Base-by-base conservation (phyloP, 163 green algal genomes). In the Chlamydomonas reinhardtii region DNA sequence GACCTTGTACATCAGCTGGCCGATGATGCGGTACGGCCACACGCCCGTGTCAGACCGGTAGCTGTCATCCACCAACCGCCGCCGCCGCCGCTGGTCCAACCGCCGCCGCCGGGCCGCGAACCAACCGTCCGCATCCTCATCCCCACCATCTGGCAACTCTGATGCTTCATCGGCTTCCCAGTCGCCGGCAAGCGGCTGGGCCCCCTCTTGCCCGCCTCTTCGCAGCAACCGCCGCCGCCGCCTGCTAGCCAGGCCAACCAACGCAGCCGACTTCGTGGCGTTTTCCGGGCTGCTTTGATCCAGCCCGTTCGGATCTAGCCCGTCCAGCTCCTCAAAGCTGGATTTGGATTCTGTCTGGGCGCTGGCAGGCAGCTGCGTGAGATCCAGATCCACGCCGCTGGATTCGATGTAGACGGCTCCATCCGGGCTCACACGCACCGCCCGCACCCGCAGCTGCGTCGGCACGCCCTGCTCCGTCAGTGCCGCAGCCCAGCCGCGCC, bases 11-110 rank as follows among this genome's bases (percentile, higher is more conserved):
- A 12, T 66, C 64, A 84, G 37, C 39, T 84, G 76, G 2, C 76
- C 76, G 29, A 84, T 74, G 29, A 75, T 62, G n/a, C 37, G 74
- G 20, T 68, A 32, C 16, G 76, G 76, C 76, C 76, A 84, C 35
- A 62, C 27, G 17, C 62, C 29, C 16, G 61, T 54, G 43, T 84
- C 62, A 0, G 76, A 39, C 17, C 39, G 64, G 64, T 84, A 84
- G 25, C 32, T 31, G 39, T 84, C 76, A 17, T 84, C 76, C 16
- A 68, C n/a, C 27, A 84, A 29, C 76, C 64, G 62, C 64, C 76
- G 64, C 64, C 64, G 64, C 64, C 39, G 76, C 76, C 17, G 31
- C 31, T 16, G 31, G n/a, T n/a, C n/a, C 12, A 71, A 29, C 64
- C 17, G 64, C 64, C 8, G 29, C 64, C 64, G 27, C 64, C 64